Percentiles rank a stretch among this genome's conserved stretches.
These are phyloP conservation scores for Pythium pyrilobum DNA, from an alignment of 352 stramenopile species.

Conservation along the genomic window DNA sequence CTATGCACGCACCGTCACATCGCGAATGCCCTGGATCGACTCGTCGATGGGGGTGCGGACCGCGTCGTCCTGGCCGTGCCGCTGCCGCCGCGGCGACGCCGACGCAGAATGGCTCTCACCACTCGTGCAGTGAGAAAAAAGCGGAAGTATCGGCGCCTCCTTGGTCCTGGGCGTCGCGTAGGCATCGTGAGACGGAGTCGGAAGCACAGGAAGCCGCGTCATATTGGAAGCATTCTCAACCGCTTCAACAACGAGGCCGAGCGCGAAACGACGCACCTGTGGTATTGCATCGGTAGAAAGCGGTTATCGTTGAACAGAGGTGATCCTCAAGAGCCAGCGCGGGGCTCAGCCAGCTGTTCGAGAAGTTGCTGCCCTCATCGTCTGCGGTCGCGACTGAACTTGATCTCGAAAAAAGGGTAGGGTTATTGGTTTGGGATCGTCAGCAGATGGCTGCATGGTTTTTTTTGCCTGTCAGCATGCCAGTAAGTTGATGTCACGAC, in stretches of 20 bases:
- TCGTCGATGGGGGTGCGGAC: slow-evolving; percentile 7
- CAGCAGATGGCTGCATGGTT: background rate
- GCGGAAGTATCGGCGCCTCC: background rate
- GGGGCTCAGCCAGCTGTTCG: background rate
- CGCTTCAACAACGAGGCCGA: background rate
- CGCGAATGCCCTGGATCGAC: slow-evolving; percentile 10
- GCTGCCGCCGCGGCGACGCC: background rate
- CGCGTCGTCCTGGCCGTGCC: background rate
- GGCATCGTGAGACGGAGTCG: background rate
- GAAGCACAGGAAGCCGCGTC: background rate
- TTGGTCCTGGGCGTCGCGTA: background rate
- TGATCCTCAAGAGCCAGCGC: background rate
- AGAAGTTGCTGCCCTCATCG: too few relatives aligned
- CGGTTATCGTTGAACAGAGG: background rate
- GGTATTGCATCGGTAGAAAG: too few relatives aligned
- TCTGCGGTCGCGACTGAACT: too few relatives aligned
- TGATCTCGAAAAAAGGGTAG: too few relatives aligned
- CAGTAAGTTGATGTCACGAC: too few relatives aligned
- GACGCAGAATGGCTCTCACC: background rate
- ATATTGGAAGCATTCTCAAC: background rate
- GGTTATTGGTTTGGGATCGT: background rate
- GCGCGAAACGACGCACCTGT: slow-evolving; percentile 1
- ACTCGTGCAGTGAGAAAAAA: background rate
- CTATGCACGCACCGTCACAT: slow-evolving; percentile 4
- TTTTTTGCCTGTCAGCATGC: too few relatives aligned